Evolutionary conservation across 768 basidiomycete genomes (phyloP).

Genomic region (Phylloporus sp.): DNA sequence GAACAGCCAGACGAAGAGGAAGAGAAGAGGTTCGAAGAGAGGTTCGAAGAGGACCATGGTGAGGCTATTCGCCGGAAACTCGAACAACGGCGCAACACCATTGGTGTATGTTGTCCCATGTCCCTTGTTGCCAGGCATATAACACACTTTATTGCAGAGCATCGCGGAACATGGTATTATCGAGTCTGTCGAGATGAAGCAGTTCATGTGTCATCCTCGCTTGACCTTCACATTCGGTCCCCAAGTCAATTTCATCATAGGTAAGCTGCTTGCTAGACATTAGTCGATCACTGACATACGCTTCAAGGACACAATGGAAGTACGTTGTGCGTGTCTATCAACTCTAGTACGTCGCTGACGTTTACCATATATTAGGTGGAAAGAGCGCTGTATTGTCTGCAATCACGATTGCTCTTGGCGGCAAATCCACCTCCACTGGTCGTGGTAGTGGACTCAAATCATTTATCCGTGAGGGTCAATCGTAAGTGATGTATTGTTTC

Average conservation of each 20-base stretch:
- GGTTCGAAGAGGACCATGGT: constrained; percentile 59
- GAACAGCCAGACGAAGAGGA: constrained; percentile 44
- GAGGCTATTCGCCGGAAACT: constrained; percentile 52
- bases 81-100: constrained; percentile 38
- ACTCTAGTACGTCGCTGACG: background rate
- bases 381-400: constrained; percentile 94
- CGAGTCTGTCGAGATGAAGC: constrained; percentile 76
- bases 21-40: constrained; percentile 63
- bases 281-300: constrained; percentile 3
- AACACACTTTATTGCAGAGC: constrained; percentile 40
- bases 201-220: constrained; percentile 95
- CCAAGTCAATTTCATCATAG: constrained; percentile 97
- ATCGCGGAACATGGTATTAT: constrained; percentile 87
- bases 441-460: constrained; percentile 80
- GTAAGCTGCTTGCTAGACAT: constrained; percentile 34
- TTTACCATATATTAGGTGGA: constrained; percentile 55
- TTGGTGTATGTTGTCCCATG: constrained; percentile 44
- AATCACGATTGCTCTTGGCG: constrained; percentile 89
- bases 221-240: constrained; percentile 82
- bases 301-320: constrained; percentile 84
- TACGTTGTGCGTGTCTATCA: constrained; percentile 37
- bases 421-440: constrained; percentile 88
- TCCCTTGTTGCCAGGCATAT: constrained; percentile 19
- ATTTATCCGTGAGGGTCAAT: constrained; percentile 79
- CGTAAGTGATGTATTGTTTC: constrained; percentile 39